These are phyloP conservation scores for Cylindrodendrum hubeiense DNA, from an alignment of 2,329 filamentous ascomycete species.

Conservation along the genomic window DNA sequence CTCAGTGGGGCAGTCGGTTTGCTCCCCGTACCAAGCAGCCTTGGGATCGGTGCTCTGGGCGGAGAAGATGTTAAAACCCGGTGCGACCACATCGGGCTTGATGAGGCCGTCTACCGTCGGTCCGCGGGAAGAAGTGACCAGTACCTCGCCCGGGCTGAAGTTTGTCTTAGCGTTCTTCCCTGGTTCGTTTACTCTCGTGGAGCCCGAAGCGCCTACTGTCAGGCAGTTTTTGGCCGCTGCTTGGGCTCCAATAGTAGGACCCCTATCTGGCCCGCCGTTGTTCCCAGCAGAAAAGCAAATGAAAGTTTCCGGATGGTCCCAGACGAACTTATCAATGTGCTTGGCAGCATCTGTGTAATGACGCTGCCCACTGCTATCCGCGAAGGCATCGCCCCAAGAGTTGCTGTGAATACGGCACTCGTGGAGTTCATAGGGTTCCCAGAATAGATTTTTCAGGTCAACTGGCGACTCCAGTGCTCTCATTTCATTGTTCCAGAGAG, in stretches of 20 bases:
- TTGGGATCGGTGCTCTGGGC: not conserved
- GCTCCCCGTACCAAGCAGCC: not conserved
- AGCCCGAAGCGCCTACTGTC: not conserved
- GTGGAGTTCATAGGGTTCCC: not conserved
- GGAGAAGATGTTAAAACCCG: slow-evolving; percentile 7
- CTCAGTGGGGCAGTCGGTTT: too few species aligned
- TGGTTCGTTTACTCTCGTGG: not conserved
- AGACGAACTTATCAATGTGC: not conserved
- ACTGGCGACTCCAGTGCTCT: too few species aligned
- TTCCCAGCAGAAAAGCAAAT: not conserved
- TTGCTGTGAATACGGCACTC: not conserved
- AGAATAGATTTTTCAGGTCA: not conserved
- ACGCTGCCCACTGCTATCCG: not conserved
- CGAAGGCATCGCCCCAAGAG: not conserved
- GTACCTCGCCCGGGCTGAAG: too few species aligned
- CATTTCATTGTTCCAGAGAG: too few species aligned
- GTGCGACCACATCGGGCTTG: slow-evolving; percentile 19
- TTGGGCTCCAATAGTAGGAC: not conserved
- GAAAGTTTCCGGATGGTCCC: not conserved
- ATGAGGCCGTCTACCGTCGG: not conserved
- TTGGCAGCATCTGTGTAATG: not conserved
- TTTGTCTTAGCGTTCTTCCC: too few species aligned
- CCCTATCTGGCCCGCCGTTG: too few species aligned
- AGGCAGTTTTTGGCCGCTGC: slow-evolving; percentile 16
- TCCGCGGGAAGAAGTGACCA: too few species aligned